Evolutionary conservation across 2,329 filamentous ascomycete species (phyloP), one percentile per base, ranked within the genome.

Genomic region (Exophiala oligosperma): DNA sequence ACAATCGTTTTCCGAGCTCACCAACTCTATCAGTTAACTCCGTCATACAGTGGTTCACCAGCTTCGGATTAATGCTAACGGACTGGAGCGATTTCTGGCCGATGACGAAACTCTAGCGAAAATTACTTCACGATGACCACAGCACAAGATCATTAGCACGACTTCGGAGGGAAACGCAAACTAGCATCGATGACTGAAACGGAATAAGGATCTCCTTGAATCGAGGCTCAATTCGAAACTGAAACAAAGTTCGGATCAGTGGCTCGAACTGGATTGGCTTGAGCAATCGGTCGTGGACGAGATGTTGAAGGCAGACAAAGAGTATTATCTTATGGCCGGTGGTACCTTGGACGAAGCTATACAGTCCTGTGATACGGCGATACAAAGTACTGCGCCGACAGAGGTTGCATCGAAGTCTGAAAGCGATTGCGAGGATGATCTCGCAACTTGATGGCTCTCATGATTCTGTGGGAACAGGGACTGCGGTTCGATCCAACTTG

Each of bases 151-250:
- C 26, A 28, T 28, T 28, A 28, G 26, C 26, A 28, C 26, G 26
- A 28, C 26, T 28, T 6, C 26, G 26, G 26, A 28, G 26, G 6
- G 26, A 28, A 28, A 28, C 21, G 28, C 49, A 21, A 48, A 52
- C 21, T 23, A 43, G 40, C 40, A 40, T 52, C 21, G 49, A 52
- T 12, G 49, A 52, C 26, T 52, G 32, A 52, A 52, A 23, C 49
- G 26, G 49, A 52, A 52, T 8, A 52, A 52, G 17, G 49, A 52
- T 40, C 5, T 52, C 38, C 26, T 52, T 12, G 49, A 52, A 35
- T 52, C 49, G 35, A 52, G 17, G 35, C 28, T 52, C 14, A 40
- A 8, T 17, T 37, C 11, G 49, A 52, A 37, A 40, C 26, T 52
- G 17, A 38, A 52, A 48, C 5, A 52, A 40, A 37, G 49, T 6